Percentiles rank a stretch among this genome's conserved stretches.
Evolutionary conservation across 495 filamentous ascomycete genomes (phyloP).

Genomic region (Durotheca rogersii): DNA sequence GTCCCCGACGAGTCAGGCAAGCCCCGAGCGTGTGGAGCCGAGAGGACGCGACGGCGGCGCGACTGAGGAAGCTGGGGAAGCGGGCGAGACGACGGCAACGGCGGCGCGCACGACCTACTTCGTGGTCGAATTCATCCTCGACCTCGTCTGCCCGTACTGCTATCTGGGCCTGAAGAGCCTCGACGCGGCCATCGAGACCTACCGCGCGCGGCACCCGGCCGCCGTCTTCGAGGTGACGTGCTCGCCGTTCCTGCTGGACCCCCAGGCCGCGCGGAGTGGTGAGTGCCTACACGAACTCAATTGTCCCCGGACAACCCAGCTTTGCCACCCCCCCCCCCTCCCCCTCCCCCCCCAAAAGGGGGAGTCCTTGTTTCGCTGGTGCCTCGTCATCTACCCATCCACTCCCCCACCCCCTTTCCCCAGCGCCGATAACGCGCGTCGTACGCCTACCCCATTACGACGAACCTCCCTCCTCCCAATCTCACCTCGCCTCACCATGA

Average conservation of each 20-base stretch:
- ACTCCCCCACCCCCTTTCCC: no score
- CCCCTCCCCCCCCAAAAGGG: no score
- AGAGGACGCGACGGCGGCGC: background rate
- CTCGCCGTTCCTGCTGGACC: slow-evolving; percentile 77
- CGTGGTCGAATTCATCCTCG: slow-evolving; percentile 71
- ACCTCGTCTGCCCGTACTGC: slow-evolving; percentile 85
- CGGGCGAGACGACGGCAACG: background rate
- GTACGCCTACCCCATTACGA: no score
- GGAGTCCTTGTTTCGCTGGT: no score
- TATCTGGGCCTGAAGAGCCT: slow-evolving; percentile 78
- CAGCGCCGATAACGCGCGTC: no score
- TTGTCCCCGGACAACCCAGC: no score
- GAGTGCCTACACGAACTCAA: no score
- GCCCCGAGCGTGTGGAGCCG: background rate
- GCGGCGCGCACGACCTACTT: slow-evolving; percentile 39
- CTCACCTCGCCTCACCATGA: no score
- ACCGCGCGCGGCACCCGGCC: slow-evolving; percentile 57
- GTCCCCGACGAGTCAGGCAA: background rate
- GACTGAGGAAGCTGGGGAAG: no score
- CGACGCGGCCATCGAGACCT: slow-evolving; percentile 62
- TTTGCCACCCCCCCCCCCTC: no score
- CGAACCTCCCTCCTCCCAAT: no score
- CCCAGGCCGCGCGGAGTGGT: slow-evolving; percentile 44
- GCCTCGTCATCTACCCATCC: no score
- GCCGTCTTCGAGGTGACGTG: slow-evolving; percentile 66